Evolutionary conservation across 805 yeast genomes (phyloP).

Genomic region (Kodamaea neixiangensis): DNA sequence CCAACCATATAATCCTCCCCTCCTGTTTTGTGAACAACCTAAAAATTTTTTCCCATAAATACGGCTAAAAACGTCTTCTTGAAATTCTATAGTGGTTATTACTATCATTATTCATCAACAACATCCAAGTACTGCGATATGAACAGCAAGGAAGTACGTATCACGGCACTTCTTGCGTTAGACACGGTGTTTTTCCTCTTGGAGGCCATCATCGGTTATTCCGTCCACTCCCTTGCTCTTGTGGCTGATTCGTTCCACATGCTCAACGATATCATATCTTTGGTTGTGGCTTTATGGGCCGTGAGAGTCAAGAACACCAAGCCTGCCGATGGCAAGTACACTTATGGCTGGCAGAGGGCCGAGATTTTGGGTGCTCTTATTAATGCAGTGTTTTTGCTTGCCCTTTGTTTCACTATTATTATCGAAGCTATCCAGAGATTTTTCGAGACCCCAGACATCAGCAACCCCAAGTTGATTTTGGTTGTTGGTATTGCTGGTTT

Average conservation of each 20-base stretch:
- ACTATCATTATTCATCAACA: neutral
- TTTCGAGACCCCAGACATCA: slow-evolving; percentile 73
- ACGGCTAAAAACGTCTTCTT: neutral
- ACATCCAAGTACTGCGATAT: slow-evolving; percentile 13
- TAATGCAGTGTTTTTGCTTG: slow-evolving; percentile 90
- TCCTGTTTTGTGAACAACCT: neutral
- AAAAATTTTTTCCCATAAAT: neutral
- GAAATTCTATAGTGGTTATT: neutral
- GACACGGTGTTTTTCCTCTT: slow-evolving; percentile 84
- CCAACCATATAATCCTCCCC: neutral
- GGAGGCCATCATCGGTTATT: slow-evolving; percentile 83
- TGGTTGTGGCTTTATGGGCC: slow-evolving; percentile 94
- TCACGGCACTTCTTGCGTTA: slow-evolving; percentile 65
- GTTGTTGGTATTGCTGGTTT: slow-evolving; percentile 84
- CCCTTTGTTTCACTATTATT: slow-evolving; percentile 87
- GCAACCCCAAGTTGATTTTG: slow-evolving; percentile 80
- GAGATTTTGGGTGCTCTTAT: slow-evolving; percentile 94
- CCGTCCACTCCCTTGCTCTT: slow-evolving; percentile 91
- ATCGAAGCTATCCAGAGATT: slow-evolving; percentile 93
- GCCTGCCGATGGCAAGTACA: slow-evolving; percentile 83
- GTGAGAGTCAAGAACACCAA: slow-evolving; percentile 82
- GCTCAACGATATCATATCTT: slow-evolving; percentile 91
- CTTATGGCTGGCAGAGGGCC: slow-evolving; percentile 98
- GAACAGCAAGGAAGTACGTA: slow-evolving; percentile 67
- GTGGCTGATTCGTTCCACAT: slow-evolving; percentile 97